These are phyloP conservation scores for Bipolaris oryzae DNA, from an alignment of 2,329 filamentous ascomycete species.

Conservation along the genomic window DNA sequence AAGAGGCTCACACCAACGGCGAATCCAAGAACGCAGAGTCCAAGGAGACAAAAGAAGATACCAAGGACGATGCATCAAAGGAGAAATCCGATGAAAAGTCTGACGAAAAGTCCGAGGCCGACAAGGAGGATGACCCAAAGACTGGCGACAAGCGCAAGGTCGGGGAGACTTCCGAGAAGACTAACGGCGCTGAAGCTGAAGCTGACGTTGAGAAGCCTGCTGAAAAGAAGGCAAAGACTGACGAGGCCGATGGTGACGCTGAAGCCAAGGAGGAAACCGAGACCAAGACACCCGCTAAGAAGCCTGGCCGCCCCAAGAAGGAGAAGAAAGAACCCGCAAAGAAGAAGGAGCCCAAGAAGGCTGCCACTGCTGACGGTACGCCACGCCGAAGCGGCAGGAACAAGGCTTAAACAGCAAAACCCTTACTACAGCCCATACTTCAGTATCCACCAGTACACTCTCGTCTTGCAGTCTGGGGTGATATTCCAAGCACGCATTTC, in stretches of 20 bases:
- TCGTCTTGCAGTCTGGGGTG: not conserved
- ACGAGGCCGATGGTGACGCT: conserved; percentile 33
- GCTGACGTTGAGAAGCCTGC: conserved; percentile 11
- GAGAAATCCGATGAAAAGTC: conserved; percentile 8
- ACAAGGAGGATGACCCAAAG: conserved; percentile 26
- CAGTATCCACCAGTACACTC: not conserved
- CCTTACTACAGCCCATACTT: not conserved
- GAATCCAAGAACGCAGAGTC: conserved; percentile 39
- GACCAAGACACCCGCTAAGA: conserved; percentile 36
- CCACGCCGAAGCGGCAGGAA: conserved; percentile 55
- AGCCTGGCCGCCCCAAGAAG: conserved; percentile 50
- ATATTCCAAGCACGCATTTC: not conserved
- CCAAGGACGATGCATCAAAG: conserved; percentile 32
- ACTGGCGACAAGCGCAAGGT: conserved; percentile 46
- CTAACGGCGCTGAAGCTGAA: conserved; percentile 22
- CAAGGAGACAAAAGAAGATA: conserved; percentile 23
- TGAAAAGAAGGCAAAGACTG: conserved; percentile 36
- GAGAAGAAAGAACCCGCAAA: conserved; percentile 49
- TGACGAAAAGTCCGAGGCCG: not conserved
- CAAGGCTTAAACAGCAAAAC: conserved; percentile 25
- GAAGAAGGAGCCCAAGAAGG: conserved; percentile 57
- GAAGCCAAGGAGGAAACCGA: conserved; percentile 37
- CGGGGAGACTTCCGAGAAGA: conserved; percentile 31
- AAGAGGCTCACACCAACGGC: conserved; percentile 27
- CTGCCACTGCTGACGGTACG: conserved; percentile 56